These are phyloP conservation scores for Carex kokanica DNA, from an alignment of 176 grass and related monocot genomes.

Conservation along the genomic window DNA sequence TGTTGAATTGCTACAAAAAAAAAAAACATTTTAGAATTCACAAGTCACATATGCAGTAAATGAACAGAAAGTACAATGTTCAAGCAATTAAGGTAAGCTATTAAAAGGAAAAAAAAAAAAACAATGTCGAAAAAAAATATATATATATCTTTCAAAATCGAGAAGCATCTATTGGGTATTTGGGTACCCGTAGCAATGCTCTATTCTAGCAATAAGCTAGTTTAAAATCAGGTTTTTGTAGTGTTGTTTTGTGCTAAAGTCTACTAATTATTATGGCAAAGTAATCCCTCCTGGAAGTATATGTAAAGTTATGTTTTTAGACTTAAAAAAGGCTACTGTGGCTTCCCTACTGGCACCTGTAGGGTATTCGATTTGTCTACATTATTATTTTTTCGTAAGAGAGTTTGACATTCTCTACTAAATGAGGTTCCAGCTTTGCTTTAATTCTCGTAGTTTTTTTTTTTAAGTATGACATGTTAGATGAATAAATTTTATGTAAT, in stretches of 20 bases:
- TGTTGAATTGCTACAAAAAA: neutral
- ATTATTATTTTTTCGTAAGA: neutral
- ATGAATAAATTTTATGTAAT: too few relatives aligned
- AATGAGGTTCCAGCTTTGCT: neutral
- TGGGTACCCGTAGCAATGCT: neutral
- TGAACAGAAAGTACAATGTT: neutral
- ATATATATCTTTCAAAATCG: neutral
- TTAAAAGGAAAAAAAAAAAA: neutral
- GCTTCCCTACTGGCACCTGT: conserved; percentile 6
- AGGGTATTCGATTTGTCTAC: neutral
- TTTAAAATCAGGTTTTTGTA: conserved; percentile 9
- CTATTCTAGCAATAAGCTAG: neutral
- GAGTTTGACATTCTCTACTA: neutral
- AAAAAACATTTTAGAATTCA: neutral
- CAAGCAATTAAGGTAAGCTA: neutral
- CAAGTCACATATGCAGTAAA: neutral
- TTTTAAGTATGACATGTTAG: too few relatives aligned
- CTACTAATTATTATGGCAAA: conserved; percentile 23
- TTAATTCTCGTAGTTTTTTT: neutral
- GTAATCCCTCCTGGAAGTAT: neutral
- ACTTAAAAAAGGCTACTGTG: neutral
- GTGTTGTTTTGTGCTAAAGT: conserved; percentile 25
- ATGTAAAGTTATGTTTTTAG: conserved; percentile 15
- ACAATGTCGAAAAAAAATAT: too few relatives aligned
- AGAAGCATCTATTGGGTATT: neutral